Evolutionary conservation across 1,139 yeast species (phyloP), one percentile per base, ranked within the genome.

Genomic region (Lodderomyces beijingensis): DNA sequence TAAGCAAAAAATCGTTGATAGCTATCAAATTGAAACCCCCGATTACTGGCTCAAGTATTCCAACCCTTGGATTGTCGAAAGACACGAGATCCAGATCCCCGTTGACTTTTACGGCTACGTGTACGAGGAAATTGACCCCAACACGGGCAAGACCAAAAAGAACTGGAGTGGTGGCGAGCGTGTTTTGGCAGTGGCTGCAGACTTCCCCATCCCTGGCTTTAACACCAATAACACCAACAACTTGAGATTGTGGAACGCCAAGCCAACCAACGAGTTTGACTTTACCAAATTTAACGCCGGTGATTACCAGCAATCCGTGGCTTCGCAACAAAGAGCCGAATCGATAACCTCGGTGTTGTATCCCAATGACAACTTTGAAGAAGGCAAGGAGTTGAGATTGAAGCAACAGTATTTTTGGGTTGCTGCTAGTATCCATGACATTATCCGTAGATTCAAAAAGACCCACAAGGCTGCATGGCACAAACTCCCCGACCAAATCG

Each of bases 371-470:
- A 88, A 88, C 58, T 88, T 88, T 56, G 83, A 85, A 52, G 74
- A 79, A 43, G 97, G 97, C 48, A 89, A 89, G 60, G 95, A 86
- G 53, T 71, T 89, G 52, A 79, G 97, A 57, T 76, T 89, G 57
- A 89, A 88, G 60, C 96, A 89, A 63, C 96, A 89, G 61, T 89
- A 86, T 62, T 89, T 89, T 61, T 89, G 97, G 97, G 95, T 89
- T 35, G 81, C 95, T 33, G 96, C 96, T 29, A 85, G 95, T 7
- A 71, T 89, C 44, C 88, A 84, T 50, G 97, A 89, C 57, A 88
- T 89, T 49, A 78, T 88, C 31, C 81, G 96, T 55, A 77, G 97
- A 51, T 88, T 85, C 65, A 81, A 87, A 58, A 88, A 88, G 64
- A 60, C 79, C 35, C 77, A 78, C 50, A 76, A 81, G 51, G 38